Conservation (phyloP, 768 basidiomycete genomes). For the Lyophyllum decastes region DNA sequence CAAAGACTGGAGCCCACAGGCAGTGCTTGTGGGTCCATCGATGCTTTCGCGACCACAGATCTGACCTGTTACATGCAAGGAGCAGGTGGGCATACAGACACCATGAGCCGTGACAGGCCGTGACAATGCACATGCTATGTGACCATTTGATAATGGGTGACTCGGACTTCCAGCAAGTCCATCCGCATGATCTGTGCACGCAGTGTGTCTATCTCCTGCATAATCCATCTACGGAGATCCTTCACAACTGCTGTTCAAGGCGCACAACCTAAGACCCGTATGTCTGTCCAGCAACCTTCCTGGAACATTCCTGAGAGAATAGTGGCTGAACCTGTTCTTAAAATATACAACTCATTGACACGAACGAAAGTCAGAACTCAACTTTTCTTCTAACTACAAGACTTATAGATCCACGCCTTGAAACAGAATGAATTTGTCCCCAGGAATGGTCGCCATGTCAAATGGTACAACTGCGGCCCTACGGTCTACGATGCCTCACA, state of each 20-base stretch:
- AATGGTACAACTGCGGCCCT: constrained; percentile 99
- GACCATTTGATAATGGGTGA: neutral
- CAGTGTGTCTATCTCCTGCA: constrained; percentile 17
- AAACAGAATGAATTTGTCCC: constrained; percentile 77
- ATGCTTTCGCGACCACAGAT: neutral
- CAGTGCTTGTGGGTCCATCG: neutral
- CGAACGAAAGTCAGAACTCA: constrained; percentile 69
- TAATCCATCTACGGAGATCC: constrained; percentile 14
- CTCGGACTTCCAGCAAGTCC: neutral
- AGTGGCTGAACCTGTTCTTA: constrained; percentile 63
- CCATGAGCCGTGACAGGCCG: no score
- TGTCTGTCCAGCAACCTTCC: constrained; percentile 62
- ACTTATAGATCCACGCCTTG: constrained; percentile 8
- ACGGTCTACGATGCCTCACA: constrained; percentile 98
- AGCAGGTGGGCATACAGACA: neutral
- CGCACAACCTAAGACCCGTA: constrained; percentile 22
- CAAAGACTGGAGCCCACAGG: neutral
- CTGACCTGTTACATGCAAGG: neutral
- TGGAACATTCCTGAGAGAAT: constrained; percentile 53
- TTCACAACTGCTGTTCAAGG: constrained; percentile 4
- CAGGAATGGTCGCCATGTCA: constrained; percentile 68
- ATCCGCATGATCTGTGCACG: constrained; percentile 23
- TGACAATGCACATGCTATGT: neutral
- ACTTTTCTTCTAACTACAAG: constrained; percentile 2
- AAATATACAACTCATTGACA: constrained; percentile 92